Base-by-base conservation (phyloP, 192 early-diverging fungal species). In the Linderina pennispora region DNA sequence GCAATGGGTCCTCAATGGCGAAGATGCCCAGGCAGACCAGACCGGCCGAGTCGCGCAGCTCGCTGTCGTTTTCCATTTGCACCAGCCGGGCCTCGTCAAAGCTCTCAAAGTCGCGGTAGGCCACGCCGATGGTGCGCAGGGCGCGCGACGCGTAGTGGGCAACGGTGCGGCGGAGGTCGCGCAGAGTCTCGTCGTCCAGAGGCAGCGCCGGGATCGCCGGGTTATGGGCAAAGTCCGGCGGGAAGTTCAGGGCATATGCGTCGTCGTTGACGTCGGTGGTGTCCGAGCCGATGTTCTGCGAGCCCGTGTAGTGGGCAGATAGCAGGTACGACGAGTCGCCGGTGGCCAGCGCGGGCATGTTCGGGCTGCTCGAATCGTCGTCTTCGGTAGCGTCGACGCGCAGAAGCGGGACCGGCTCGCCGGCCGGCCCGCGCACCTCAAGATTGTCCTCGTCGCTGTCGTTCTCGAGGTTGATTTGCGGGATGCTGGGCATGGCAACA, bases 1-100 rank as follows among this genome's bases (percentile, higher is more conserved):
- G 87, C 16, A 99, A 73, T 32, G 97, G 97, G 62, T 99, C 97
- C 43, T 93, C 81, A 46, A 99, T 99, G 49, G 94, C 97, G 42
- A 99, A 87, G 18, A 99, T 77, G 26, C 90, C 93, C 33, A 89
- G 40, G 14, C 97, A 76, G 3, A 83, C 85, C 15, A 96, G 70
- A 2, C 80, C 77, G 14, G 74, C 66, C 8, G 77, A 62, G 0
- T 84, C 56, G 25, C 72, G 77, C 42, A 53, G 59, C 45, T 55
- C 74, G 22, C 42, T 42, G 23, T 76, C 74, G 1, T 58, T 65
- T 28, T 68, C 58, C 18, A 61, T 57, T 17, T 46, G 53, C 25
- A 55, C 58, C 58, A 59, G 23, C 54, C 67, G 20, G 50, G 56
- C 69, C 28, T 71, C 70, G 13, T 77, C 75, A 36, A 80, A 80